A percentile compares a stretch with the other conserved stretches of the same genome.
These are phyloP conservation scores for Metschnikowia koreensis DNA, from an alignment of 805 yeast genomes.

Conservation along the genomic window DNA sequence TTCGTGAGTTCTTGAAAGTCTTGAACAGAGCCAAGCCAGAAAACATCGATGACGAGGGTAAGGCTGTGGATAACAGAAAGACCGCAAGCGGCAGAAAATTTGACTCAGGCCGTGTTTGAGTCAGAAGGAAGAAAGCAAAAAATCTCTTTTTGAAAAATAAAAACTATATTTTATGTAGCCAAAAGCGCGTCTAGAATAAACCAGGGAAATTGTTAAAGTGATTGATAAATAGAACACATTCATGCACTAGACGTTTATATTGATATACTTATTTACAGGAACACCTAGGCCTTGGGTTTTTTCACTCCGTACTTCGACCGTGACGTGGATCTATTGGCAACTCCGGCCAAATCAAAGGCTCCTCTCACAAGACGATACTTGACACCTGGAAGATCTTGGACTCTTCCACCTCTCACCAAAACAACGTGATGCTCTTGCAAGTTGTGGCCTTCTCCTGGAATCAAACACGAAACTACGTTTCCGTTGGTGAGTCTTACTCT, in stretches of 20 bases:
- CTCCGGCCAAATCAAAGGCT: conserved; percentile 88
- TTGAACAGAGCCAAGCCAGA: conserved; percentile 97
- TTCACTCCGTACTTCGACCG: conserved; percentile 94
- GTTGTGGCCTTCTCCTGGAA: conserved; percentile 98
- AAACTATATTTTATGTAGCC: too few relatives aligned
- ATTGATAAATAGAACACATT: neutral
- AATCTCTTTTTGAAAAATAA: too few relatives aligned
- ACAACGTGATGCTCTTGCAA: conserved; percentile 98
- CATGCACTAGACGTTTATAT: neutral
- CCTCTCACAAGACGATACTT: conserved; percentile 94
- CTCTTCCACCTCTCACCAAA: conserved; percentile 95
- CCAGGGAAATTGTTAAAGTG: neutral
- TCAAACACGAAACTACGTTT: conserved; percentile 83
- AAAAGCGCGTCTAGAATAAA: neutral
- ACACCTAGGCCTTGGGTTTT: conserved; percentile 50
- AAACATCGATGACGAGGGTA: conserved; percentile 67
- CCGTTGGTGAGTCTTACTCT: conserved; percentile 93
- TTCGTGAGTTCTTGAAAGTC: conserved; percentile 88
- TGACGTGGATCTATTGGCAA: conserved; percentile 85
- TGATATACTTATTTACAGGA: conserved; percentile 7
- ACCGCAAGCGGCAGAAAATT: conserved; percentile 75
- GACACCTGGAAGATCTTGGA: conserved; percentile 97
- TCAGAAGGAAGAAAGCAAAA: too few relatives aligned
- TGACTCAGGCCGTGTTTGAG: conserved; percentile 27
- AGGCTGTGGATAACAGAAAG: conserved; percentile 48